These are phyloP conservation scores for Pythium pectinolyticum DNA, from an alignment of 352 stramenopile species.

Conservation along the genomic window DNA sequence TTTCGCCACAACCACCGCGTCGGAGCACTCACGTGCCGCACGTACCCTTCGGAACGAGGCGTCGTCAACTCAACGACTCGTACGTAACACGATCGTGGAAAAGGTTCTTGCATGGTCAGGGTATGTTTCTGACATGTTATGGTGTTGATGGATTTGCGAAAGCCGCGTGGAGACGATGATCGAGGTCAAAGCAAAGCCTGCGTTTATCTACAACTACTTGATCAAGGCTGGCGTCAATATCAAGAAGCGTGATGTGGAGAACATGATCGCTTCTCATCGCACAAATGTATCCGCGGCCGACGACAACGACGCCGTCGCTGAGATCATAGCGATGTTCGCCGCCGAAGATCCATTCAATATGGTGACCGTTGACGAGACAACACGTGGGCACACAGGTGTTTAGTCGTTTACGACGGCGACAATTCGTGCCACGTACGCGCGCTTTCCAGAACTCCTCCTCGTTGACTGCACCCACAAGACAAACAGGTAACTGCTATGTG, in stretches of 20 bases:
- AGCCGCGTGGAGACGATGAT: not conserved
- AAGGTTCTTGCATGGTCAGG: not conserved
- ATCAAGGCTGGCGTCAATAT: not conserved
- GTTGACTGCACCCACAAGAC: not conserved
- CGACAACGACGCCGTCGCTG: not conserved
- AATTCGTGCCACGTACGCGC: not conserved
- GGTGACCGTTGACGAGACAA: not conserved
- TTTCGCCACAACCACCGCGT: not conserved
- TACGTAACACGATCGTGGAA: no score
- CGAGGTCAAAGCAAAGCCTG: not conserved
- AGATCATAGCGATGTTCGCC: not conserved
- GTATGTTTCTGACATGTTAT: not conserved
- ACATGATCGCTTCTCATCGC: not conserved
- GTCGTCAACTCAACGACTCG: not conserved
- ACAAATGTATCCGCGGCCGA: not conserved
- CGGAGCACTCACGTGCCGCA: not conserved
- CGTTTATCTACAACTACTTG: not conserved
- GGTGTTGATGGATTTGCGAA: not conserved
- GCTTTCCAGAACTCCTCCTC: not conserved
- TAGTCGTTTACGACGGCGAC: not conserved
- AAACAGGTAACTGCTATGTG: not conserved
- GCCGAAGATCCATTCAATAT: not conserved
- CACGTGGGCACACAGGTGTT: not conserved
- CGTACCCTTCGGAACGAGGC: not conserved
- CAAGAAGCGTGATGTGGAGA: not conserved